Evolutionary conservation across 805 yeast species (phyloP).

Genomic region (Kuraishia hungarica): DNA sequence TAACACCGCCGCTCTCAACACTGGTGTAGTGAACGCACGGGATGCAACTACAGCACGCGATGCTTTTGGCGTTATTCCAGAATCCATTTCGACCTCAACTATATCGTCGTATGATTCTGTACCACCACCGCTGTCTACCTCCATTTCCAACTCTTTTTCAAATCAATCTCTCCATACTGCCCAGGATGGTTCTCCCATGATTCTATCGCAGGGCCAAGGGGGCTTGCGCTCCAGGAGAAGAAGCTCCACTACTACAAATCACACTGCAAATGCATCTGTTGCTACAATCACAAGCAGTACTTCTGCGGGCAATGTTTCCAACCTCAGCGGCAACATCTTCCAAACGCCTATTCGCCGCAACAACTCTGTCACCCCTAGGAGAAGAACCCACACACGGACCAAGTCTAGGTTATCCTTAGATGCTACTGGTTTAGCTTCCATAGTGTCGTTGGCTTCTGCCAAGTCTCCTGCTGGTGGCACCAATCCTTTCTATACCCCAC

Average conservation of each 20-base stretch:
- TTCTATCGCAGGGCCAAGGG: not conserved
- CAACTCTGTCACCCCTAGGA: slow-evolving; percentile 23
- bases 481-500: slow-evolving; percentile 42
- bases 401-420: slow-evolving; percentile 31
- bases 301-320: slow-evolving; percentile 27
- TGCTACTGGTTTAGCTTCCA: slow-evolving; percentile 18
- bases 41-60: not conserved
- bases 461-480: slow-evolving; percentile 4
- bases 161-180: slow-evolving; percentile 7
- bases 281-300: not conserved
- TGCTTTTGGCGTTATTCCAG: slow-evolving; percentile 6
- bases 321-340: slow-evolving; percentile 4
- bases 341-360: slow-evolving; percentile 15
- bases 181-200: not conserved
- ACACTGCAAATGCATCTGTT: not conserved
- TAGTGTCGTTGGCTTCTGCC: slow-evolving; percentile 14
- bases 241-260: slow-evolving; percentile 6
- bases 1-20: not conserved
- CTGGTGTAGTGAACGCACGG: not conserved
- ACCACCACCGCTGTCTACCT: slow-evolving; percentile 17
- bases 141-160: slow-evolving; percentile 11
- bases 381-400: slow-evolving; percentile 28
- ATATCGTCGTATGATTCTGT: slow-evolving; percentile 20
- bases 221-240: slow-evolving; percentile 8
- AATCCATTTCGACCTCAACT: slow-evolving; percentile 17